Base-by-base conservation (phyloP, 2,329 filamentous ascomycete genomes). In the Tolypocladium inflatum region DNA sequence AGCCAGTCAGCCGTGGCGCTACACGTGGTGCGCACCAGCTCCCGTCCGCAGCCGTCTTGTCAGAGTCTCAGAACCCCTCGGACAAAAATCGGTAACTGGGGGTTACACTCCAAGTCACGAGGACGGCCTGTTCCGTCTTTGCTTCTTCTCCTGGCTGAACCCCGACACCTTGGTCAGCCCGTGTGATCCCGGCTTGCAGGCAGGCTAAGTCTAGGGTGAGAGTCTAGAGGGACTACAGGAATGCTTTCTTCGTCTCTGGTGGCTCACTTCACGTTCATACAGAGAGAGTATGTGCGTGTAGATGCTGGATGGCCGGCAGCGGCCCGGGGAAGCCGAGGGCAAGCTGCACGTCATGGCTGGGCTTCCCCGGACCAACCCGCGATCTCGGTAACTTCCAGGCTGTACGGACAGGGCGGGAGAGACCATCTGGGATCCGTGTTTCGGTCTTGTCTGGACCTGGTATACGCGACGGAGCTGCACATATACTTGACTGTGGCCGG, bases 21-120 rank as follows among this genome's bases (percentile, higher is more conserved):
- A 33, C 26, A 19, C 23, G 7, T 10, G 23, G 13, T 30, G 45
- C 17, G 23, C 23, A 30, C 45, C 45, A 21, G 30, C 13, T 23
- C 15, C 23, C 15, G 45, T 50, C 45, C 11, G 35, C 51, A 19
- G 21, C 17, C 30, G 17, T 17, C 8, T 21, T 3, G 33, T 10
- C 39, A 9, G 15, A 19, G 45, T 30, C 15, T 50, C 23, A 7
- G 15, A 26, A 19, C 51, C 35, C 50, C 33, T 51, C 42, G 56
- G 52, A 42, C 52, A 58, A 58, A 51, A 41, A 17, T 55, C 42
- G 35, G 57, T 37, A 53, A 58, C 37, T 38, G n/a, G 50, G n/a
- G 39, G 39, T 8, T 11, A 19, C 33, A 33, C 33, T 23, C 9
- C 33, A 21, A 38, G 37, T 54, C 37, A 41, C 52, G 21, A 26